phyloP scores from a whole-genome alignment of 192 early-diverging fungal genomes.

The Rhizophlyctis rosea region DNA sequence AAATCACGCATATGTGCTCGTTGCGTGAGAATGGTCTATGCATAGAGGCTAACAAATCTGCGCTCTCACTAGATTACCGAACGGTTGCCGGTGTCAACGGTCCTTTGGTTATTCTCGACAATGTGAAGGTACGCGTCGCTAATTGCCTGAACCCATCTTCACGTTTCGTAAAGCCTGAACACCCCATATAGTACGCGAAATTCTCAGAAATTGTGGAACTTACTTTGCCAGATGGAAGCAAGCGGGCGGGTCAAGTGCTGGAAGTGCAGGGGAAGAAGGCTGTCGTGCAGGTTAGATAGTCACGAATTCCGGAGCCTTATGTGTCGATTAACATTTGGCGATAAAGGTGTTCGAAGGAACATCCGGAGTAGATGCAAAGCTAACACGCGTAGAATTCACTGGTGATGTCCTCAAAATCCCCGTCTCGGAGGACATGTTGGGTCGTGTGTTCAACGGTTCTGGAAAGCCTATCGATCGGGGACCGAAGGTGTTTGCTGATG shows the following conservation, averaged over 20 bases:
- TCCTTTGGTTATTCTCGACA: constrained; percentile 96
- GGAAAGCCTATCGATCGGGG: constrained; percentile 98
- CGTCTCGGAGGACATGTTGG: constrained; percentile 99
- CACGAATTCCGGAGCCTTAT: not conserved
- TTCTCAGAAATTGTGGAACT: constrained; percentile 97
- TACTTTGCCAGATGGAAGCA: constrained; percentile 93
- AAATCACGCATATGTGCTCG: too few relatives aligned
- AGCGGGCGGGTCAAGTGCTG: constrained; percentile 93
- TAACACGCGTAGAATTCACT: constrained; percentile 92
- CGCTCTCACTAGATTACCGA: constrained; percentile 97
- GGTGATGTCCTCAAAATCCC: constrained; percentile 95
- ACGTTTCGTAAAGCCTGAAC: not conserved
- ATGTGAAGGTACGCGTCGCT: constrained; percentile 74
- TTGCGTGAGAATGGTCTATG: too few relatives aligned
- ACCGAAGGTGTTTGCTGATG: constrained; percentile 99
- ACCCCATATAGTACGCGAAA: constrained; percentile 73
- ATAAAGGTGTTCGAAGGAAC: constrained; percentile 96
- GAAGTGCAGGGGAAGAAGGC: constrained; percentile 96
- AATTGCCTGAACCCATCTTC: not conserved
- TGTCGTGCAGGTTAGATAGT: constrained; percentile 87
- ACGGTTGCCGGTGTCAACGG: constrained; percentile 98
- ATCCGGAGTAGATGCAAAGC: constrained; percentile 92
- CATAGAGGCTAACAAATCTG: too few relatives aligned
- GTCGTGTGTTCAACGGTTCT: constrained; percentile 98
- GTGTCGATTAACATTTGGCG: too few relatives aligned